These are phyloP conservation scores for Prosopis cineraria DNA, from an alignment of 306 rosid species.

Conservation along the genomic window DNA sequence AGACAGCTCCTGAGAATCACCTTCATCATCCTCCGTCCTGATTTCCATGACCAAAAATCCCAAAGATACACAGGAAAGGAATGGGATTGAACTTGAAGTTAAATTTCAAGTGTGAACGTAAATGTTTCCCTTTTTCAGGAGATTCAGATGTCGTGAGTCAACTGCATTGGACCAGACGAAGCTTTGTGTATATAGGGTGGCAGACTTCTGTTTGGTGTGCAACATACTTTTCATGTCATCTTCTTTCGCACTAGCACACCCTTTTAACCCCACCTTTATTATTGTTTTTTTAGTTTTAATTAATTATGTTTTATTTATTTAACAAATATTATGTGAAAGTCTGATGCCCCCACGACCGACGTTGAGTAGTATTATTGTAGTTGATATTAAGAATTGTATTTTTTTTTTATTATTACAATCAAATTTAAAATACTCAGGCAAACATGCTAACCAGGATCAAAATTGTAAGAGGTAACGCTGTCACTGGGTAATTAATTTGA, in stretches of 20 bases:
- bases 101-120: neutral
- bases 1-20: slow-evolving; percentile 49
- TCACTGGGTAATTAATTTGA: no score
- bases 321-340: neutral
- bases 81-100: neutral
- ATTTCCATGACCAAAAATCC: slow-evolving; percentile 55
- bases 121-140: neutral
- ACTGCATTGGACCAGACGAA: slow-evolving; percentile 49
- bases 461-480: no score
- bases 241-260: slow-evolving; percentile 42
- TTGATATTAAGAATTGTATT: neutral
- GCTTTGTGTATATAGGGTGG: slow-evolving; percentile 38
- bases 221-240: slow-evolving; percentile 75
- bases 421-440: no score
- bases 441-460: no score
- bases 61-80: neutral
- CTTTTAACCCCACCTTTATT: slow-evolving; percentile 41
- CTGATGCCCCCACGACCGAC: neutral
- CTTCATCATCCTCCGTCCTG: slow-evolving; percentile 60
- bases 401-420: no score
- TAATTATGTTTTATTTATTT: neutral
- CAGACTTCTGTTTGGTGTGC: slow-evolving; percentile 56
- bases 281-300: neutral
- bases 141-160: slow-evolving; percentile 38
- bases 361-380: neutral